Base-by-base conservation (phyloP, 208 protist species). In the Trypanosoma caninum region DNA sequence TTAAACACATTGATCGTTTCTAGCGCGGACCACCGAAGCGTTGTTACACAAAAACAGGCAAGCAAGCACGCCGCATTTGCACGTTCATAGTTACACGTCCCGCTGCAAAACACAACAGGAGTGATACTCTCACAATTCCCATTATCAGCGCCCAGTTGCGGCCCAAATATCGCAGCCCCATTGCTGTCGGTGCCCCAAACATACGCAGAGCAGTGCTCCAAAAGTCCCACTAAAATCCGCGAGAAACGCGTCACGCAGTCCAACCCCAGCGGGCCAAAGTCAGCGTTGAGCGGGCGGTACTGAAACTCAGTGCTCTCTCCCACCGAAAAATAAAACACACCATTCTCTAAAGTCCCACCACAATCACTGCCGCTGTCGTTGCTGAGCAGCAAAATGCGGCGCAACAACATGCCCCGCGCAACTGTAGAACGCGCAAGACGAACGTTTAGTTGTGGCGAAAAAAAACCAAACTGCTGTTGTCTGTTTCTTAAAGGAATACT, bases 181-280 rank as follows among this genome's bases (percentile, higher is more conserved):
- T 40, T 9, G 11, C 27, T 27, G 25, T 45, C 23, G 3, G 22
- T n/a, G 45, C 38, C 23, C 72, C 59, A 73, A n/a, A 4, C 47
- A 33, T 64, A 78, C 4, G 58, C 56, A 3, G 66, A 58, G 22
- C 69, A 74, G 20, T 44, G 35, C 38, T 53, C 57, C 38, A 90
- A 59, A 55, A 84, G 46, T 22, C 44, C 30, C 16, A 64, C 50
- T 28, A 97, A 45, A 27, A 82, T 69, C 6, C 78, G 71, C 14
- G 82, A 91, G 37, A 95, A 90, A 20, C 75, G 65, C 7, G 88
- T 74, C 7, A 91, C 55, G 62, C 78, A 80, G 59, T 76, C 74
- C 23, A 97, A 51, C 52, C 96, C 89, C 2, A 97, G 71, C 20
- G 94, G 95, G 0, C 95, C 95, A 75, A 97, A 98, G 66, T 98